Conservation (phyloP, 257 asterid species). For the Scutellaria minor region DNA sequence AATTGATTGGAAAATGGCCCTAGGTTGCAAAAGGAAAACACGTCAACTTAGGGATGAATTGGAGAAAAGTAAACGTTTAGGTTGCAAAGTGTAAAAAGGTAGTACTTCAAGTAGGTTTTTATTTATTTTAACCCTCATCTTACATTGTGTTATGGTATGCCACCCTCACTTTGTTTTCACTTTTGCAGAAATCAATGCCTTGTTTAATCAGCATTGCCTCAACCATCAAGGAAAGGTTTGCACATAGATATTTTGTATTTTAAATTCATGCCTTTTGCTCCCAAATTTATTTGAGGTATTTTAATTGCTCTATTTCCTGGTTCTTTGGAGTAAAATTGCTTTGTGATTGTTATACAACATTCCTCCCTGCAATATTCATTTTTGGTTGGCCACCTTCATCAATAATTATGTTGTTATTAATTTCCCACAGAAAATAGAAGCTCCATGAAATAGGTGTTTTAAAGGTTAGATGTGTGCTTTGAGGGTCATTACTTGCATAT, state of each 20-base stretch:
- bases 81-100: no score
- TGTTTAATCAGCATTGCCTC: conserved; percentile 81
- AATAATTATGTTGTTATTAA: not conserved
- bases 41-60: no score
- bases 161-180: conserved; percentile 17
- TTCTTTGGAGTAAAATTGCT: conserved; percentile 11
- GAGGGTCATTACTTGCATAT: not conserved
- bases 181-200: conserved; percentile 76
- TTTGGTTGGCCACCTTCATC: not conserved
- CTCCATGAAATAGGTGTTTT: not conserved
- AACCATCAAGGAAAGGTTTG: conserved; percentile 93
- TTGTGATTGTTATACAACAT: not conserved
- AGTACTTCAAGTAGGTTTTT: no score
- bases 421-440: not conserved
- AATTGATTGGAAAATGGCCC: no score
- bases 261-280: not conserved
- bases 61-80: no score
- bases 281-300: conserved; percentile 13
- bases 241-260: conserved; percentile 29
- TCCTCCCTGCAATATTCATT: not conserved
- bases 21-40: no score
- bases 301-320: conserved; percentile 2
- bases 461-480: not conserved
- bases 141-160: conserved; percentile 9
- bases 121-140: no score